Percentiles rank a stretch among this genome's conserved stretches.
These are phyloP conservation scores for Pseudocercospora ulei DNA, from an alignment of 2,329 filamentous ascomycete species.

Conservation along the genomic window DNA sequence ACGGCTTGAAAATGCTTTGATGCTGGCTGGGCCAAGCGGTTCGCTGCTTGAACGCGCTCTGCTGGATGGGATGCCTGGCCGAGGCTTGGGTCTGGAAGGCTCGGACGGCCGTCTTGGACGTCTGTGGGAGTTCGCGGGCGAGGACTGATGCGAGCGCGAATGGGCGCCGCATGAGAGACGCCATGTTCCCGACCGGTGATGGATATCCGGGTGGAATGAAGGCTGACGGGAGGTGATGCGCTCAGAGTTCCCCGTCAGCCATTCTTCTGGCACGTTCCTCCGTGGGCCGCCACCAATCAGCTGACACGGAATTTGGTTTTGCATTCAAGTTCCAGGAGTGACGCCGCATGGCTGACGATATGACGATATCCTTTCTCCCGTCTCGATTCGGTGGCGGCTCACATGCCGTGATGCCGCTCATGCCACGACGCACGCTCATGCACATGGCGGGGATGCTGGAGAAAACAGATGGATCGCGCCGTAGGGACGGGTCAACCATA, in stretches of 20 bases:
- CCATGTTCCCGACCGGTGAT: slow-evolving; percentile 8
- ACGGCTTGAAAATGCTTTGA: slow-evolving; percentile 41
- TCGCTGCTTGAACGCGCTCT: slow-evolving; percentile 31
- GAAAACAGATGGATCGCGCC: no score
- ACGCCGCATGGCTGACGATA: no score
- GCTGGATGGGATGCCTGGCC: slow-evolving; percentile 43
- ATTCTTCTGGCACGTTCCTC: slow-evolving; percentile 2
- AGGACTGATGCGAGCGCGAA: slow-evolving; percentile 53
- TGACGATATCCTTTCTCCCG: no score
- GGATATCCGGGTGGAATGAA: not conserved
- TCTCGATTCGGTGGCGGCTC: no score
- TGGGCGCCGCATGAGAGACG: slow-evolving; percentile 52
- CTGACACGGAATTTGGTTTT: slow-evolving; percentile 10
- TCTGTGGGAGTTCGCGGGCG: slow-evolving; percentile 43
- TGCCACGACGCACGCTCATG: no score
- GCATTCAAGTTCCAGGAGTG: no score
- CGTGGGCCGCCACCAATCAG: slow-evolving; percentile 6
- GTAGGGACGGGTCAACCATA: no score
- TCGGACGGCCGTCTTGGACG: slow-evolving; percentile 46
- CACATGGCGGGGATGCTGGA: no score
- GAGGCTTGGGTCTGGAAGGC: slow-evolving; percentile 48
- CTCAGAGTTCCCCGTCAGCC: not conserved
- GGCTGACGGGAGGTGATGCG: not conserved
- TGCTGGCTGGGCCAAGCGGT: slow-evolving; percentile 22
- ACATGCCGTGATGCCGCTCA: no score